Base-by-base conservation (phyloP, 106 monocot genomes). In the Narthecium ossifragum region DNA sequence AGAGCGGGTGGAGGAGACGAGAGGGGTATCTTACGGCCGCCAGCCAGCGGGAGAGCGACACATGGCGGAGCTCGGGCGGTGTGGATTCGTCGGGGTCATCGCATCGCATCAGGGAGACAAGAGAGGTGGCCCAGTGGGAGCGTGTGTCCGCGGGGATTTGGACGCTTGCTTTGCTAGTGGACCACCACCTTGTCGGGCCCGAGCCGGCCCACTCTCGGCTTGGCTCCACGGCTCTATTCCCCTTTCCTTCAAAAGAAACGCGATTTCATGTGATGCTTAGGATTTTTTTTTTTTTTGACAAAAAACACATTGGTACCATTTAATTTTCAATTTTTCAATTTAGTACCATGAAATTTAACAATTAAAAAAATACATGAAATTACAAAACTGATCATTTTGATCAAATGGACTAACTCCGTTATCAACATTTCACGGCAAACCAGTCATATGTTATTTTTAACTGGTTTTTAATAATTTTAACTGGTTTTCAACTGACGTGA, bases 121-220 rank as follows among this genome's bases (percentile, higher is more conserved):
- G 12, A 20, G 55, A 20, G 25, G 24, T n/a, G 29, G 41, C 23
- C 15, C 46, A 31, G 17, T 0, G 34, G 46, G 52, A 54, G 54
- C 66, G 26, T 56, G 71, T 57, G 48, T 48, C 34, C 54, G 45
- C 29, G 59, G 51, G 52, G 60, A 64, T 41, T 52, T 11, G 54
- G 25, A 24, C 50, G 30, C 26, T 1, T n/a, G n/a, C n/a, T n/a
- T n/a, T n/a, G n/a, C n/a, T n/a, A n/a, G n/a, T n/a, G n/a, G n/a
- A n/a, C n/a, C n/a, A 5, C 21, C 33, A 8, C 13, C 14, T 32
- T 22, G 55, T 33, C 17, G 49, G 58, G 20, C n/a, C 32, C 26
- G 17, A 3, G 8, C 5, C 28, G n/a, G 18, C 14, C 55, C 33
- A 0, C 18, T 18, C 15, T 15, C 29, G 53, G 11, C 24, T 30